A percentile compares a stretch with the other conserved stretches of the same genome.
These are phyloP conservation scores for Termitomyces sp. DNA, from an alignment of 768 basidiomycete species.

Conservation along the genomic window DNA sequence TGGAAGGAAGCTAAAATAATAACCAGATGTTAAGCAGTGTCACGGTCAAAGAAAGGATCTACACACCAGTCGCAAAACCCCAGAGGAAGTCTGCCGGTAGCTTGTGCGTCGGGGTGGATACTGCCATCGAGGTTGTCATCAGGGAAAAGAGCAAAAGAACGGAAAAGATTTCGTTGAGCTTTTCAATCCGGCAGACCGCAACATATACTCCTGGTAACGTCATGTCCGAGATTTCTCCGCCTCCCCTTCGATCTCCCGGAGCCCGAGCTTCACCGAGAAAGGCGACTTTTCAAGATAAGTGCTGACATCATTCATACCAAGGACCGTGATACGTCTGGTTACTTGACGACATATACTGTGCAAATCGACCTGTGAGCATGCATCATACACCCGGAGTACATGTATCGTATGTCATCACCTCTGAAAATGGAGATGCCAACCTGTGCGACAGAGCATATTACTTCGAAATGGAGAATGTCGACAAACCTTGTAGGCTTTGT, in stretches of 20 bases:
- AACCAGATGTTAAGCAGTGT: not conserved
- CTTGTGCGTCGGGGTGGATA: constrained; percentile 31
- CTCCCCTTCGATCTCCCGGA: constrained; percentile 5
- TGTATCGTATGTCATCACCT: no score
- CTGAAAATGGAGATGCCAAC: no score
- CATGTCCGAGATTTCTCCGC: constrained; percentile 49
- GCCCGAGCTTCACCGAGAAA: not conserved
- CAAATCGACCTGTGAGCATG: no score
- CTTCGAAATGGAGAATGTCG: no score
- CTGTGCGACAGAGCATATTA: no score
- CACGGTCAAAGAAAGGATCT: not conserved
- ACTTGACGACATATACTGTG: no score
- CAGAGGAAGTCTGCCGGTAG: constrained; percentile 62
- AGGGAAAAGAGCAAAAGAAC: constrained; percentile 25
- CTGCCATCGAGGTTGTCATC: constrained; percentile 28
- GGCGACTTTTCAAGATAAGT: not conserved
- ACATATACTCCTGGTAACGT: constrained; percentile 33
- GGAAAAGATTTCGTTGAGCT: constrained; percentile 23
- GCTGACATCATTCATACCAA: not conserved
- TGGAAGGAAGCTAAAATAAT: constrained; percentile 56
- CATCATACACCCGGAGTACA: no score
- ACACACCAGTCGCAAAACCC: constrained; percentile 68
- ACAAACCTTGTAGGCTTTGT: no score
- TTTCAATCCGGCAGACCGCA: constrained; percentile 37
- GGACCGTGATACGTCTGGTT: no score